phyloP scores from a whole-genome alignment of 75 land plant genomes.

The Sequoiadendron giganteum region DNA sequence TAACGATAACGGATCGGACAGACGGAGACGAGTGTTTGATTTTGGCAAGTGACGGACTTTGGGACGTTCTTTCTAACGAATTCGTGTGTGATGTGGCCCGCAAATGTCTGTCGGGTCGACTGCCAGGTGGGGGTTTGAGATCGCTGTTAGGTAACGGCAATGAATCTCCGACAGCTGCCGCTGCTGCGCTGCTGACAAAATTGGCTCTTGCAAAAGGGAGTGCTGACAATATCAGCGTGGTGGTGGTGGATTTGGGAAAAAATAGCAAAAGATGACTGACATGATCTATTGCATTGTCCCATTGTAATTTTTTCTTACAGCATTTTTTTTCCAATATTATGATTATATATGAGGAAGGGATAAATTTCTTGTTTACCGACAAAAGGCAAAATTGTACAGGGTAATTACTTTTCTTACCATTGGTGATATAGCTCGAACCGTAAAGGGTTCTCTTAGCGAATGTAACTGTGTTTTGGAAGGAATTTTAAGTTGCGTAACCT shows the following conservation, averaged over 20 bases:
- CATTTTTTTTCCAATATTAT: not conserved
- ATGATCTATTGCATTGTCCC: not conserved
- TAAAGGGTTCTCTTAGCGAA: not conserved
- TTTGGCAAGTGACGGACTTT: constrained; percentile 70
- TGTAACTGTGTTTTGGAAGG: not conserved
- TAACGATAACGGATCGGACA: constrained; percentile 31
- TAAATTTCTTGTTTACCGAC: not conserved
- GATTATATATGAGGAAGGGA: not conserved
- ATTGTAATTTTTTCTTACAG: not conserved
- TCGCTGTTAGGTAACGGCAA: not conserved
- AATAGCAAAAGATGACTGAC: not conserved
- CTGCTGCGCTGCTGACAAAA: constrained; percentile 50
- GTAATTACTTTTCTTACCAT: not conserved
- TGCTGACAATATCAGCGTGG: constrained; percentile 57
- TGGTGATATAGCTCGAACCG: not conserved
- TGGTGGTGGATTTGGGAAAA: constrained; percentile 57
- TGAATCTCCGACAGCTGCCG: constrained; percentile 13
- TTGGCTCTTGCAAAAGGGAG: constrained; percentile 52
- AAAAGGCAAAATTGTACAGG: not conserved
- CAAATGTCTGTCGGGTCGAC: constrained; percentile 32
- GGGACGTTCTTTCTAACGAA: constrained; percentile 73
- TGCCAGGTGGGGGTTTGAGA: not conserved
- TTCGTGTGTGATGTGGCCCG: constrained; percentile 51
- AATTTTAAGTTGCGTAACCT: not conserved
- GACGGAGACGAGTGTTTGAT: constrained; percentile 56